Evolutionary conservation across 768 basidiomycete species (phyloP), one percentile per base, ranked within the genome.

Genomic region (Kwoniella sp.): DNA sequence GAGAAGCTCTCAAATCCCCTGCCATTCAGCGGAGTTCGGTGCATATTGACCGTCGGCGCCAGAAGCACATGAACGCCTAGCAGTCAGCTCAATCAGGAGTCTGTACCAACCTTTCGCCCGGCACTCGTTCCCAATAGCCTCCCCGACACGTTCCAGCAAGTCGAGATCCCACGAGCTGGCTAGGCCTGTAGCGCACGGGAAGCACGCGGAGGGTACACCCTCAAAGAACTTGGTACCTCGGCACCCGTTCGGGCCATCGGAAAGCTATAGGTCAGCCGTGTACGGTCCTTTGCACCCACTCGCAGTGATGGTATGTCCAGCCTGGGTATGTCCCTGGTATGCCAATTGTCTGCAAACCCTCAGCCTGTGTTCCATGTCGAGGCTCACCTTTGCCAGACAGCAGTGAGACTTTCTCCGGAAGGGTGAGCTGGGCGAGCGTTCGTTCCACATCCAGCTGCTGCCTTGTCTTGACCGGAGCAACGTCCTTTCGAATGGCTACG

Each of bases 41-140:
- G 87, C 44, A 87, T 88, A 67, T 89, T 89, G 70, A 85, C 85
- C 0, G 87, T 89, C 0, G 87, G 88, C 0, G 83, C 88, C 11
- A 88, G 80, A 27, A 87, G 29, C 9, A 49, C 33, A 32, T 33
- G 31, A 9, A 29, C 45, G 23, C 53, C 50, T 43, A 26, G 7
- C 17, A 25, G 41, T 43, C 17, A 43, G 41, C 41, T 17, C 22
- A 28, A n/a, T 8, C 22, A 25, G 22, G 25, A 26, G 8, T 20
- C 17, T 26, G 27, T 20, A 43, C 41, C 10, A 20, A 14, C 79
- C 76, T 71, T 81, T 80, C 7, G 80, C 80, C 6, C 78, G 74
- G 40, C 76, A 74, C 62, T 83, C 82, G 23, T 81, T 79, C 1
- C 77, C 82, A 0, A 84, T 73, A 10, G 80, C 79, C 26, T 77